Evolutionary conservation across 1,139 yeast genomes (phyloP), one percentile per base, ranked within the genome.

Genomic region (Scheffersomyces stambukii): DNA sequence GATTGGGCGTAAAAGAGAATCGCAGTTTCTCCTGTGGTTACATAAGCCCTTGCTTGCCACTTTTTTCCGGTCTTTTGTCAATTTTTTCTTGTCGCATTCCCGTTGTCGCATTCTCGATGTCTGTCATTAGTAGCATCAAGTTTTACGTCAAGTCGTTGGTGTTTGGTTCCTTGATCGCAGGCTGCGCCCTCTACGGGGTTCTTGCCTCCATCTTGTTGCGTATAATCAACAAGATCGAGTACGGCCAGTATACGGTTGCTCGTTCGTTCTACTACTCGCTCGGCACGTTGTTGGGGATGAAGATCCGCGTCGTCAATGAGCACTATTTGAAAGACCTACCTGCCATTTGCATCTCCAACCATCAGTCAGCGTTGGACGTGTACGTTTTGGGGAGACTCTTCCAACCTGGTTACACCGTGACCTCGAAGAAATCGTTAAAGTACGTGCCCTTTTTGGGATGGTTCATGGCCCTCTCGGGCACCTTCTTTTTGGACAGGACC

Each of bases 391-490:
- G 95, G 13, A 75, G 71, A 42, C 57, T 85, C 23, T 93, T 93
- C 67, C 95, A 95, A 32, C 78, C 78, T 23, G 88, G 86, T 28
- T 86, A 89, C 60, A 81, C 93, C 6, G 96, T 93, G 27, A 91
- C 98, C 2, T 93, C 96, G 21, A 91, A 91, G 58, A 79, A 76
- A 52, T 81, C 85, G 5, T 70, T 91, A 47, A 79, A 83, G 48
- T 86, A 75, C 50, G 67, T 85, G 26, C 99, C 99, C n/a, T 74
- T 93, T 48, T 67, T 91, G 44, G 99, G 99, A 7, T 89, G 96
- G 97, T 91, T 88, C 60, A 64, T 91, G 98, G 52, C 77, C 15
- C 70, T 88, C 13, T 80, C 94, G 39, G 96, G 96, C 8, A 81
- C 97, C 2, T 81, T 89, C 47, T 91, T 91, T 58, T 68, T 91